Evolutionary conservation across 441 rosid genomes (phyloP), one percentile per base, ranked within the genome.

Genomic region (Bruguiera hainesii): DNA sequence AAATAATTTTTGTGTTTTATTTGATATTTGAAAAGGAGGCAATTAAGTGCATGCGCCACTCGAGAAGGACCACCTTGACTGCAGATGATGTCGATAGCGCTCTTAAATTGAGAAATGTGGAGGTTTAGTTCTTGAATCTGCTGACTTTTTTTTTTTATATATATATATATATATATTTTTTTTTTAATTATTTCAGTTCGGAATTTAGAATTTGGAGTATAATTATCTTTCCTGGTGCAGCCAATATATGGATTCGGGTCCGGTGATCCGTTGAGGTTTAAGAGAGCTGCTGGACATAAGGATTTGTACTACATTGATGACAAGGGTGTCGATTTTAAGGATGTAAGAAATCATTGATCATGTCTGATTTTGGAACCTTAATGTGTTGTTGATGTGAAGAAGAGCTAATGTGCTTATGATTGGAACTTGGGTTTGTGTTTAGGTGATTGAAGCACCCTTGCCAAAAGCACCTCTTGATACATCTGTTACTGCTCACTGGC

Each of bases 31-130:
- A 21, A 21, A 21, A 90, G 97, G 97, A 94, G 79, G 94, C 99
- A 66, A 81, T 90, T 57, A 94, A 94, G 79, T 89, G 96, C 70
- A 94, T 94, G 99, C 94, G 91, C 52, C 99, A 94, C 73, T 82
- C 99, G 0, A 91, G 84, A 82, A 87, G 98, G 76, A 88, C 91
- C 4, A 83, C 73, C 64, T 74, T 94, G 80, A 88, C 94, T 3
- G 73, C 87, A 30, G 82, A 88, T 29, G 98, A 94, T 77, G 99
- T 94, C 11, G 94, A 94, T 78, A 79, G 85, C 68, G 98, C 99
- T 73, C 91, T 91, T 67, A 87, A 75, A 76, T 85, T 94, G 56
- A 85, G 93, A 76, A 88, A 89, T 56, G 82, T 90, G 16, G 99
- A 91, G 94, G 99, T 94, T 64, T 9, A 10, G 5, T 35, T 13